Evolutionary conservation across 2,329 filamentous ascomycete genomes (phyloP).

Genomic region (Sarocladium strictum): DNA sequence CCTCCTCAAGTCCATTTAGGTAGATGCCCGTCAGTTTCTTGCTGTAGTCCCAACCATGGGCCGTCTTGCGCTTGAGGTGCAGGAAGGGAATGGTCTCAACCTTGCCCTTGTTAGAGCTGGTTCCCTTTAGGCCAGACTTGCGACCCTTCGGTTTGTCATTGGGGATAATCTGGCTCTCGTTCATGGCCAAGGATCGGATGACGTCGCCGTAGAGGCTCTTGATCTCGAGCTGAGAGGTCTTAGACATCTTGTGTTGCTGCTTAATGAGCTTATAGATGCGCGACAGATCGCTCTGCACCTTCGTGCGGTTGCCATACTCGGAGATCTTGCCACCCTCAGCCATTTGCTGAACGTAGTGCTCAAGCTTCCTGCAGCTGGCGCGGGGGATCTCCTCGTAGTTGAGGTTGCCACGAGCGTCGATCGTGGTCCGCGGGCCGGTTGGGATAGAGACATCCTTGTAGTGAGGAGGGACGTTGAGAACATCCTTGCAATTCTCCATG

Average conservation of each 20-base stretch:
- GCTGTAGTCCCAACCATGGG: conserved; percentile 98
- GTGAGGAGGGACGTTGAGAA: conserved; percentile 73
- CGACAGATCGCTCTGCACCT: conserved; percentile 92
- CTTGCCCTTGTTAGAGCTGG: conserved; percentile 71
- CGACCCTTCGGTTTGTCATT: conserved; percentile 69
- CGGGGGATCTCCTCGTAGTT: conserved; percentile 85
- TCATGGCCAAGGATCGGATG: conserved; percentile 91
- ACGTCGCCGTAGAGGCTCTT: conserved; percentile 93
- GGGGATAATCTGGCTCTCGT: conserved; percentile 93
- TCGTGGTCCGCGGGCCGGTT: conserved; percentile 85
- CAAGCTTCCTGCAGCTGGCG: conserved; percentile 87
- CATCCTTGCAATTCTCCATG: conserved; percentile 96
- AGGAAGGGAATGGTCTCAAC: conserved; percentile 97
- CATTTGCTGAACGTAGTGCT: conserved; percentile 99
- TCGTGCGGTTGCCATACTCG: conserved; percentile 95
- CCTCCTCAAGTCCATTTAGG: conserved; percentile 84
- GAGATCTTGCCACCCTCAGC: conserved; percentile 97
- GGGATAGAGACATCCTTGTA: conserved; percentile 96
- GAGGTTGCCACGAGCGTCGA: conserved; percentile 87
- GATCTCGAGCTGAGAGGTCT: conserved; percentile 93
- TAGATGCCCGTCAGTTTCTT: conserved; percentile 96
- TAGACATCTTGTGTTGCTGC: conserved; percentile 96
- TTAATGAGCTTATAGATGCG: conserved; percentile 98
- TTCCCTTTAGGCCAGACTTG: conserved; percentile 45
- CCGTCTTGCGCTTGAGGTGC: conserved; percentile 88